Percentiles rank a stretch among this genome's conserved stretches.
Conservation (phyloP, 441 rosid species). For the Pelargonium citronellum region DNA sequence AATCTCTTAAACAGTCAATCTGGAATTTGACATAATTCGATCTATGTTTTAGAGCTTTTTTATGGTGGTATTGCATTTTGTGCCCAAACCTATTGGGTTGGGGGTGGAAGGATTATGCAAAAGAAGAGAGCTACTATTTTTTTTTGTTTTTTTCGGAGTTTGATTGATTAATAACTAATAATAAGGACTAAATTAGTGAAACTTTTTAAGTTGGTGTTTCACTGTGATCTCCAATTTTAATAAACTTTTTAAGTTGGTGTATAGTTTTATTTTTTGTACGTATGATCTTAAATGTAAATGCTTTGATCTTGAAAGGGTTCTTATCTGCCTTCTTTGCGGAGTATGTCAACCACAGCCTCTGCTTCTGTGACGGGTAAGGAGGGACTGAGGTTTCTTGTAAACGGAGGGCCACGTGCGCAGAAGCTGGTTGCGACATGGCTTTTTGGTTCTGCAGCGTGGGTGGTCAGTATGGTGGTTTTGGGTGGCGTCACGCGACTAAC, state of each 20-base stretch:
- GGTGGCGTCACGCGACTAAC: slow-evolving; percentile 85
- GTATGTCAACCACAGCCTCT: slow-evolving; percentile 48
- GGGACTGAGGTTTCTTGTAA: slow-evolving; percentile 66
- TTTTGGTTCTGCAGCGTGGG: slow-evolving; percentile 91
- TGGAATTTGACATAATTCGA: neutral
- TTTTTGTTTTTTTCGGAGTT: neutral
- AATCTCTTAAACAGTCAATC: neutral
- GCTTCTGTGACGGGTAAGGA: slow-evolving; percentile 42
- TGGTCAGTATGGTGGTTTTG: slow-evolving; percentile 79
- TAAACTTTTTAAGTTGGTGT: neutral
- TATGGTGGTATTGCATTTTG: too few relatives aligned
- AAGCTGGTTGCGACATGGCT: slow-evolving; percentile 91
- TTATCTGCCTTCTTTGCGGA: slow-evolving; percentile 38
- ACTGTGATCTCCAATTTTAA: neutral
- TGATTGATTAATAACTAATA: neutral
- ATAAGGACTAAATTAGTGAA: neutral
- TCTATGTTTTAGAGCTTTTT: neutral
- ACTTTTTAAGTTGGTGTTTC: neutral
- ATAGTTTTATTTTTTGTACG: neutral
- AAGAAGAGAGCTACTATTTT: neutral
- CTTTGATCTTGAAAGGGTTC: slow-evolving; percentile 36
- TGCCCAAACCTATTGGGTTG: too few relatives aligned
- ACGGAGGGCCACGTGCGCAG: slow-evolving; percentile 73
- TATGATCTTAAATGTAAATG: slow-evolving; percentile 2
- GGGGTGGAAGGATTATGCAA: neutral